These are phyloP conservation scores for Candida odintsovae DNA, from an alignment of 805 yeast genomes.

Conservation along the genomic window DNA sequence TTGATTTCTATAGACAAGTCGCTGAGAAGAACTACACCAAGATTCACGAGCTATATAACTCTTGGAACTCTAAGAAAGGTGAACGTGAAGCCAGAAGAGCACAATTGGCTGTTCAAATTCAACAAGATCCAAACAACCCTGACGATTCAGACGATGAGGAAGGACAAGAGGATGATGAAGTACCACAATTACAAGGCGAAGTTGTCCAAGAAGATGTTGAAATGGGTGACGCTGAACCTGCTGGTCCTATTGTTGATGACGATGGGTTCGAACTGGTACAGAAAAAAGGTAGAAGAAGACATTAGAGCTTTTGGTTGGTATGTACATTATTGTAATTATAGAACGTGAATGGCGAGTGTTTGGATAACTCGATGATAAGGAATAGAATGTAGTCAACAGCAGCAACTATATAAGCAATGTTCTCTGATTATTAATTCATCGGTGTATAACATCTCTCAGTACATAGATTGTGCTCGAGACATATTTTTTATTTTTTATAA, in stretches of 20 bases:
- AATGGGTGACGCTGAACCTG: conserved; percentile 29
- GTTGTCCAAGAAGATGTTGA: conserved; percentile 32
- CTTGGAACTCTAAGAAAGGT: conserved; percentile 51
- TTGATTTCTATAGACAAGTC: conserved; percentile 65
- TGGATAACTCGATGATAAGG: not conserved
- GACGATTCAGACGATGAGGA: conserved; percentile 48
- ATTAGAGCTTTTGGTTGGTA: conserved; percentile 5
- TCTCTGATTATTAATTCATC: too few relatives aligned
- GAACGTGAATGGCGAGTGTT: not conserved
- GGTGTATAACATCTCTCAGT: too few relatives aligned
- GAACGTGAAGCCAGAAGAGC: conserved; percentile 25
- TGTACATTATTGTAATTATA: not conserved
- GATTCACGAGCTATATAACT: conserved; percentile 54
- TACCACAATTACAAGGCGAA: conserved; percentile 15
- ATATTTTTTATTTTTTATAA: too few relatives aligned
- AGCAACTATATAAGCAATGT: too few relatives aligned
- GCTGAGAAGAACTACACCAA: conserved; percentile 41
- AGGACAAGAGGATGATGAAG: conserved; percentile 20
- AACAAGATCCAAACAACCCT: conserved; percentile 61
- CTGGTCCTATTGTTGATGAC: conserved; percentile 77
- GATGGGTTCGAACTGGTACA: conserved; percentile 92
- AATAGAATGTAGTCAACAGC: not conserved
- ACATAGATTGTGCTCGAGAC: too few relatives aligned
- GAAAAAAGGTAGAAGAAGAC: conserved; percentile 54
- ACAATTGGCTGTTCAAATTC: conserved; percentile 37